These are phyloP conservation scores for Penicillium concentricum DNA, from an alignment of 2,329 filamentous ascomycete species.

Conservation along the genomic window DNA sequence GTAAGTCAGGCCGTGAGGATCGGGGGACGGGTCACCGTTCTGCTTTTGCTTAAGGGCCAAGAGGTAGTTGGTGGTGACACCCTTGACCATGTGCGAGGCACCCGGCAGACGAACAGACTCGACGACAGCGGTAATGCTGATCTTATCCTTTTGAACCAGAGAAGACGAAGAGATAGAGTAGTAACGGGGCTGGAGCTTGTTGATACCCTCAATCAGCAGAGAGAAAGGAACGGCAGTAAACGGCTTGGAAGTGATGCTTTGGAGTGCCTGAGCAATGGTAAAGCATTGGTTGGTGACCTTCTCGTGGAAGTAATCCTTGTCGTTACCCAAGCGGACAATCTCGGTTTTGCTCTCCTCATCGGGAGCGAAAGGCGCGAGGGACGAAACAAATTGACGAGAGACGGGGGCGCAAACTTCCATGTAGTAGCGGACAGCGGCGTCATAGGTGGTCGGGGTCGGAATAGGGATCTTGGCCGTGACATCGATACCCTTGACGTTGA, in stretches of 20 bases:
- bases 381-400: slow-evolving; percentile 90
- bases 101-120: slow-evolving; percentile 78
- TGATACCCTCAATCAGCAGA: slow-evolving; percentile 86
- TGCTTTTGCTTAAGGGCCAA: slow-evolving; percentile 95
- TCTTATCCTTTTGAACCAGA: slow-evolving; percentile 86
- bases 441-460: slow-evolving; percentile 93
- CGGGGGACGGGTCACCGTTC: slow-evolving; percentile 76
- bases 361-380: slow-evolving; percentile 84
- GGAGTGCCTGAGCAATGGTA: slow-evolving; percentile 85
- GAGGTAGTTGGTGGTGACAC: slow-evolving; percentile 96
- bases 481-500: slow-evolving; percentile 87
- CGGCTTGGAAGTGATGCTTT: slow-evolving; percentile 68
- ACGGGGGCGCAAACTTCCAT: slow-evolving; percentile 95
- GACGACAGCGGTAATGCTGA: slow-evolving; percentile 92
- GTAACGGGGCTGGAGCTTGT: slow-evolving; percentile 95
- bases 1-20: slow-evolving; percentile 82
- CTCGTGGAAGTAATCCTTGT: slow-evolving; percentile 93
- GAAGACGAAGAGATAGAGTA: slow-evolving; percentile 99
- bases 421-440: slow-evolving; percentile 89
- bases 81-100: slow-evolving; percentile 76
- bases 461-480: slow-evolving; percentile 96
- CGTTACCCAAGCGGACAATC: slow-evolving; percentile 81
- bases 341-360: slow-evolving; percentile 81
- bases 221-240: slow-evolving; percentile 92
- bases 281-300: slow-evolving; percentile 78